These are phyloP conservation scores for Spongiforma sp. DNA, from an alignment of 1,284 basidiomycete genomes.

Conservation along the genomic window DNA sequence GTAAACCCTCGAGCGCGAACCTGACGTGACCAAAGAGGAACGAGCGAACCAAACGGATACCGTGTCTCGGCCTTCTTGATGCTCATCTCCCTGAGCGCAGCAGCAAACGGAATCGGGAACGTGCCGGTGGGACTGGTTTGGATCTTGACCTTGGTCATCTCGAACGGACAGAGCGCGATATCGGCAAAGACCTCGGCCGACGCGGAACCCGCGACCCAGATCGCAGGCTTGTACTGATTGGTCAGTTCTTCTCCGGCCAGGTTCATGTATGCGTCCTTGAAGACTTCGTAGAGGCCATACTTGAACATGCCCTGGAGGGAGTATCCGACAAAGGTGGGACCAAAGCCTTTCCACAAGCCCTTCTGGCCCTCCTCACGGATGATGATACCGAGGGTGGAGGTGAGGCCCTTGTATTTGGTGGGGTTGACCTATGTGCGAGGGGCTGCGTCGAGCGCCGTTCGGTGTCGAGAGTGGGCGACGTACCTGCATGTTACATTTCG, in stretches of 20 bases:
- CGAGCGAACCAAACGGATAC: conserved; percentile 81
- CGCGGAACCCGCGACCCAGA: conserved; percentile 95
- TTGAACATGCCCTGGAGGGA: conserved; percentile 97
- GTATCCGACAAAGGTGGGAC: conserved; percentile 92
- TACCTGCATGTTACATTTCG: conserved; percentile 99
- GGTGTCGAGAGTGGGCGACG: conserved; percentile 27
- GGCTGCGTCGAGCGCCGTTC: not conserved
- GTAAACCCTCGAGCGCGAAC: conserved; percentile 40
- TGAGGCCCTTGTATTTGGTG: conserved; percentile 77
- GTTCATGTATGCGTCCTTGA: conserved; percentile 93
- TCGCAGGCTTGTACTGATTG: conserved; percentile 87
- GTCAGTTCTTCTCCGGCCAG: conserved; percentile 83
- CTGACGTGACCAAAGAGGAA: conserved; percentile 85
- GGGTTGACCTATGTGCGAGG: conserved; percentile 65
- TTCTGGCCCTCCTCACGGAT: conserved; percentile 81
- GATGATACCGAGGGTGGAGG: conserved; percentile 75
- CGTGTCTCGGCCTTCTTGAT: conserved; percentile 68
- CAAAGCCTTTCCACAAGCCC: conserved; percentile 94
- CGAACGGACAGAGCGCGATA: conserved; percentile 81
- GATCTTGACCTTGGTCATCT: conserved; percentile 88
- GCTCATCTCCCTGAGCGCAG: conserved; percentile 73
- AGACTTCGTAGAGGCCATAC: conserved; percentile 94
- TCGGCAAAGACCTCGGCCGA: conserved; percentile 97
- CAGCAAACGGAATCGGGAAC: conserved; percentile 74
- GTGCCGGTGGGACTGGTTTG: conserved; percentile 76